Evolutionary conservation across 345 rosid genomes (phyloP).

Genomic region (Orychophragmus violaceus): DNA sequence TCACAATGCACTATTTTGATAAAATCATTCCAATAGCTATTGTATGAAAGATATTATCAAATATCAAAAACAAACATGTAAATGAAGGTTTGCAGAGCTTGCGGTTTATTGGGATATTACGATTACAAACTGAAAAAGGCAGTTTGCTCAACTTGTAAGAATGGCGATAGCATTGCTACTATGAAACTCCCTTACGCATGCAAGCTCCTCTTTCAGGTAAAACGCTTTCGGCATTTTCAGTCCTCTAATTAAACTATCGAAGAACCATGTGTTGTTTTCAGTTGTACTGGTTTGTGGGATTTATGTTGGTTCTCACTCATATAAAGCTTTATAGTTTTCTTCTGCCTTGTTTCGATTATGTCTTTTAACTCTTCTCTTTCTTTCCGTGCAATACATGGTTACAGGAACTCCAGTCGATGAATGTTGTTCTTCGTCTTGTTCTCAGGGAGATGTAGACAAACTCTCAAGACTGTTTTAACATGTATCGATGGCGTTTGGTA

Average conservation of each 20-base stretch:
- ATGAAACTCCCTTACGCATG: slow-evolving; percentile 90
- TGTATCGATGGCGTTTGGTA: not conserved
- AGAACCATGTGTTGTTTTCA: not conserved
- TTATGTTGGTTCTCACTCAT: no score
- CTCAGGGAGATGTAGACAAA: not conserved
- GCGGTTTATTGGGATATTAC: slow-evolving; percentile 88
- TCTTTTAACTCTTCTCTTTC: not conserved
- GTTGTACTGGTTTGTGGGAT: no score
- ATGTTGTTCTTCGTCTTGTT: slow-evolving; percentile 60
- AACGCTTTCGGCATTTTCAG: no score
- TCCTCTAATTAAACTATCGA: not conserved
- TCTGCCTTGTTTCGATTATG: not conserved
- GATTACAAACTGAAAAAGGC: slow-evolving; percentile 70
- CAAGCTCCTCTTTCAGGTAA: slow-evolving; percentile 91
- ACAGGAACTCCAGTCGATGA: slow-evolving; percentile 89
- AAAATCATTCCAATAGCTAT: not conserved
- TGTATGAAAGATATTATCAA: not conserved
- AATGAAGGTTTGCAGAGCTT: slow-evolving; percentile 73
- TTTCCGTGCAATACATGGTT: not conserved
- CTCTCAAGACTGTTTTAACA: not conserved
- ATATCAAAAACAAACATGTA: not conserved
- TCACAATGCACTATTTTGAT: not conserved
- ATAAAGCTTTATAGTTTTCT: not conserved
- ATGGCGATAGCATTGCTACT: slow-evolving; percentile 69
- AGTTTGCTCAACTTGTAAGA: slow-evolving; percentile 73